Evolutionary conservation across 139 green algal species (phyloP).

Genomic region (Haematococcus lacustris): DNA sequence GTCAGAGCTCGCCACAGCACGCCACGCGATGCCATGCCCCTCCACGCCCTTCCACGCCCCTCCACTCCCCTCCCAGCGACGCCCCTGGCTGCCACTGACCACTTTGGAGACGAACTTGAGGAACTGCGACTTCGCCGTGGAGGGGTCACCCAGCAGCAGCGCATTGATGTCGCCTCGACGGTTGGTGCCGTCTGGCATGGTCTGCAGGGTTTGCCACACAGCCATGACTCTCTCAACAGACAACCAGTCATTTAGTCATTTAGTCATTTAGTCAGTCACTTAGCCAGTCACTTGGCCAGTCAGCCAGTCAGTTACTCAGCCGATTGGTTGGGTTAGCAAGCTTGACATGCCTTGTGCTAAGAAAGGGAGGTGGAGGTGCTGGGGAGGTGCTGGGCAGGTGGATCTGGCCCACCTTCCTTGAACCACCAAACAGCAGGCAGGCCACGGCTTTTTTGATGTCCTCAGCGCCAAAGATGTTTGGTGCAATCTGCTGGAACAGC

Average conservation of each 20-base stretch:
- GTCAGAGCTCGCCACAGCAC: too few species aligned
- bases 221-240: neutral
- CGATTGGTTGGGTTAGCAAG: slow-evolving; percentile 13
- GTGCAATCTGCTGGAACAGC: slow-evolving; percentile 59
- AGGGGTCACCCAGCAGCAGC: slow-evolving; percentile 93
- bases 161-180: slow-evolving; percentile 97
- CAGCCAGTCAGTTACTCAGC: too few species aligned
- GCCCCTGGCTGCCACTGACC: neutral
- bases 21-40: too few species aligned
- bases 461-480: slow-evolving; percentile 88
- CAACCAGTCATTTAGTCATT: too few species aligned
- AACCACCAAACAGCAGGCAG: slow-evolving; percentile 92
- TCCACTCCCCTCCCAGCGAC: too few species aligned
- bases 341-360: neutral
- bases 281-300: too few species aligned
- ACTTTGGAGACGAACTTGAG: slow-evolving; percentile 81
- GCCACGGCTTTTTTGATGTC: slow-evolving; percentile 95
- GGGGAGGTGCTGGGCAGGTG: too few species aligned
- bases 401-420: slow-evolving; percentile 64
- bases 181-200: slow-evolving; percentile 77
- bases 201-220: slow-evolving; percentile 53
- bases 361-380: too few species aligned
- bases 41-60: too few species aligned
- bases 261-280: too few species aligned
- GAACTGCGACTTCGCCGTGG: slow-evolving; percentile 97